phyloP scores from a whole-genome alignment of 805 yeast genomes.

The Yarrowia sp. region DNA sequence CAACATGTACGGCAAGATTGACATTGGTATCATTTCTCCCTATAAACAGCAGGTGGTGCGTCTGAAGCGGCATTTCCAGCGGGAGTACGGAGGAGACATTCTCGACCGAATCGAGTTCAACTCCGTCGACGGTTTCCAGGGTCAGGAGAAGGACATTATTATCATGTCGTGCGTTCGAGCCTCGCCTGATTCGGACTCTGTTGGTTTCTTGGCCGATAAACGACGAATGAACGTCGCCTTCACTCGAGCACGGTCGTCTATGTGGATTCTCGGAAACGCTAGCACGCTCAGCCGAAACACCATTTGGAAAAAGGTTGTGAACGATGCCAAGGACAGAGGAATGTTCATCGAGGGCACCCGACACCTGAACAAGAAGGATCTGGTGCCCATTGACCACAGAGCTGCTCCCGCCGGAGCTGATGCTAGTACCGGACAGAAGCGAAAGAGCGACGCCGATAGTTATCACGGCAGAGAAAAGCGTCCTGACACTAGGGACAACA shows the following conservation, averaged over 20 bases:
- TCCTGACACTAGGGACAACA: slow-evolving; percentile 9
- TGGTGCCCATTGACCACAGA: not conserved
- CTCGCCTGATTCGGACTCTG: slow-evolving; percentile 59
- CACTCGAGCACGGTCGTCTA: slow-evolving; percentile 88
- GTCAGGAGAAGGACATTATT: slow-evolving; percentile 94
- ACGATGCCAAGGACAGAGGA: slow-evolving; percentile 42
- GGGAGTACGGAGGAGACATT: slow-evolving; percentile 68
- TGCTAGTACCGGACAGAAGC: not conserved
- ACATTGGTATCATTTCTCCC: slow-evolving; percentile 91
- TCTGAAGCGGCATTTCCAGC: slow-evolving; percentile 63
- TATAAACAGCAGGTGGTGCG: slow-evolving; percentile 83
- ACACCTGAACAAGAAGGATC: slow-evolving; percentile 2
- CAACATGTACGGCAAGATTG: slow-evolving; percentile 50
- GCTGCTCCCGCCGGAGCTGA: not conserved
- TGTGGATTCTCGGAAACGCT: slow-evolving; percentile 89
- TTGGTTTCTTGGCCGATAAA: slow-evolving; percentile 89
- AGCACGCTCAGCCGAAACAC: slow-evolving; percentile 67
- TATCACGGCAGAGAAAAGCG: slow-evolving; percentile 18
- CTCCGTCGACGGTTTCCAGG: slow-evolving; percentile 97
- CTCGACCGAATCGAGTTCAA: slow-evolving; percentile 79
- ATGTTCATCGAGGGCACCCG: slow-evolving; percentile 11
- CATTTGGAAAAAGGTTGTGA: slow-evolving; percentile 75
- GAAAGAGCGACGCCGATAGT: not conserved
- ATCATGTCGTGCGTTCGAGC: slow-evolving; percentile 97
- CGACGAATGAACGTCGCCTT: slow-evolving; percentile 97